These are phyloP conservation scores for Xylaria sp. DNA, from an alignment of 2,329 filamentous ascomycete genomes.

Conservation along the genomic window DNA sequence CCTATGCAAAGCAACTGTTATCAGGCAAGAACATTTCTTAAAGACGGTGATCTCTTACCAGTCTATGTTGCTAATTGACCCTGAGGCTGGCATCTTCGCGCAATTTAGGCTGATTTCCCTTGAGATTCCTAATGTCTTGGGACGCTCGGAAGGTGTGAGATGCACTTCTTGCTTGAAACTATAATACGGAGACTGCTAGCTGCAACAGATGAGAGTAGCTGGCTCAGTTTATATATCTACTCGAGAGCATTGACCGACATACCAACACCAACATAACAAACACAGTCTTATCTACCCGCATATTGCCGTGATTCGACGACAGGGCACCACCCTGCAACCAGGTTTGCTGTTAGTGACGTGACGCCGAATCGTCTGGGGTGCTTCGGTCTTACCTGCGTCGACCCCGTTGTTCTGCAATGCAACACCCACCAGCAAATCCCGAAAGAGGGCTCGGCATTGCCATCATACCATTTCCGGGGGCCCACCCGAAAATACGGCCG, in stretches of 20 bases:
- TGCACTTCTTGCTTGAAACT: conserved; percentile 9
- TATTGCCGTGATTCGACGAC: conserved; percentile 22
- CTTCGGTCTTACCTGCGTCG: conserved; percentile 37
- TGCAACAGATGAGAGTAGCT: neutral
- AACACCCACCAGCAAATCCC: conserved; percentile 41
- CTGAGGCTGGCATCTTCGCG: conserved; percentile 48
- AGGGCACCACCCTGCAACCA: conserved; percentile 17
- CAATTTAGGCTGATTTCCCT: conserved; percentile 1
- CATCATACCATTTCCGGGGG: conserved; percentile 31
- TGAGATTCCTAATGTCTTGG: conserved; percentile 5
- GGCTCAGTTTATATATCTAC: conserved; percentile 17
- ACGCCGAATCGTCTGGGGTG: conserved; percentile 34
- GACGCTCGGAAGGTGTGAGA: conserved; percentile 1
- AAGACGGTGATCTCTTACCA: conserved; percentile 44
- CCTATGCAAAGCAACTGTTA: conserved; percentile 36
- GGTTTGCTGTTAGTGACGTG: conserved; percentile 19
- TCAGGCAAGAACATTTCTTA: conserved; percentile 35
- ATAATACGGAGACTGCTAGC: conserved; percentile 1
- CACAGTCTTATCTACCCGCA: conserved; percentile 25
- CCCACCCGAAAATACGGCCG: conserved; percentile 23
- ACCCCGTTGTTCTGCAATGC: conserved; percentile 39
- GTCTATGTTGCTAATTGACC: conserved; percentile 50
- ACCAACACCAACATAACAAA: conserved; percentile 11
- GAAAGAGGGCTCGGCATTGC: conserved; percentile 37
- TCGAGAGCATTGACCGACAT: conserved; percentile 6